Conservation (phyloP, 1,284 basidiomycete genomes). For the Spongispora temasekensis region DNA sequence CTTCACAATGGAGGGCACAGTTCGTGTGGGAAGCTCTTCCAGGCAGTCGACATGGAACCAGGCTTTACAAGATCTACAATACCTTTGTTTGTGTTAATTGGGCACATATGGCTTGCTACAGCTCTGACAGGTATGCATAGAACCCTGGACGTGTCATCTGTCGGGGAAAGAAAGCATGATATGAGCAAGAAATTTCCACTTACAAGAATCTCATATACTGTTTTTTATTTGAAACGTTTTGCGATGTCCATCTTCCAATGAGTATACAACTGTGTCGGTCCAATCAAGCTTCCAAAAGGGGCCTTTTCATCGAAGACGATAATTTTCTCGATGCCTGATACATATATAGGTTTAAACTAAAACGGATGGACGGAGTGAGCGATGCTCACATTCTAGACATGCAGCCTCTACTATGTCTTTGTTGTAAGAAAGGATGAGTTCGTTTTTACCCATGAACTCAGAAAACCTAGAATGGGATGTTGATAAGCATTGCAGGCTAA, state of each 20-base stretch:
- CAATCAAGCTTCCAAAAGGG: neutral
- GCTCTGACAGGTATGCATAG: neutral
- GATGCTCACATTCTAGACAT: neutral
- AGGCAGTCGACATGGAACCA: neutral
- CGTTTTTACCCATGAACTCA: neutral
- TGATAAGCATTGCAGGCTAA: too few relatives aligned
- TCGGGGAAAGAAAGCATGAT: neutral
- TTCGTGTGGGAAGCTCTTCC: neutral
- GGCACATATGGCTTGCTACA: neutral
- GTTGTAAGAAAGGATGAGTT: neutral
- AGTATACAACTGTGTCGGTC: neutral
- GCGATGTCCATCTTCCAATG: neutral
- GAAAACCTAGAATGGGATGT: too few relatives aligned
- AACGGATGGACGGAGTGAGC: too few relatives aligned
- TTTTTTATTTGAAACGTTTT: too few relatives aligned
- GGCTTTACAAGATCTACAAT: neutral
- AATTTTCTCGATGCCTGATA: neutral
- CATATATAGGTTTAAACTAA: too few relatives aligned
- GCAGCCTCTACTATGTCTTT: neutral
- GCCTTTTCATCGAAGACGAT: neutral
- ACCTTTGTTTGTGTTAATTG: neutral
- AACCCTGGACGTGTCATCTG: neutral
- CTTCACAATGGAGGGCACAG: neutral
- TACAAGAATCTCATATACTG: neutral
- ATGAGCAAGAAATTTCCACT: neutral